Percentiles rank a stretch among this genome's conserved stretches.
These are phyloP conservation scores for Elaeis oleifera DNA, from an alignment of 202 grass and related monocot genomes.

Conservation along the genomic window DNA sequence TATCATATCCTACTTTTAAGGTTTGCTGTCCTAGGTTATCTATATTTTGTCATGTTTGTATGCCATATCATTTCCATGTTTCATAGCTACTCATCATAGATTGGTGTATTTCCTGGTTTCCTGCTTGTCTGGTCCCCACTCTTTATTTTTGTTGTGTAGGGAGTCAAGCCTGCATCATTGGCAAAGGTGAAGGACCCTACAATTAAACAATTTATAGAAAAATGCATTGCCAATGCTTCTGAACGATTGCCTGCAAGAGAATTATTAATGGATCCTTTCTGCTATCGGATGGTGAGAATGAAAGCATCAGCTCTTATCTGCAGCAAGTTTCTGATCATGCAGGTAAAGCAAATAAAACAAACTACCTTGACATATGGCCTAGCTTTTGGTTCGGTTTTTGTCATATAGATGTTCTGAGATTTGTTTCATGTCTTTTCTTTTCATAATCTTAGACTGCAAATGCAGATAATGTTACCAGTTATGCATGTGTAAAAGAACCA, in stretches of 20 bases:
- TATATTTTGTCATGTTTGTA: no score
- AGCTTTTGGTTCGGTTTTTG: neutral
- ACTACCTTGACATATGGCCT: neutral
- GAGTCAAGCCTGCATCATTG: slow-evolving; percentile 52
- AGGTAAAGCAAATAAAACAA: slow-evolving; percentile 22
- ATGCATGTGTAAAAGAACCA: slow-evolving; percentile 23
- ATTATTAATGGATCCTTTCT: slow-evolving; percentile 66
- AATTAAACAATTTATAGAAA: slow-evolving; percentile 67
- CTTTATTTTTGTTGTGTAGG: slow-evolving; percentile 22
- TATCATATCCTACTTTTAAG: no score
- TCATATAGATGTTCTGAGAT: slow-evolving; percentile 6
- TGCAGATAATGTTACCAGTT: slow-evolving; percentile 34
- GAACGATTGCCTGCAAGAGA: slow-evolving; percentile 53
- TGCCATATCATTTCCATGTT: no score
- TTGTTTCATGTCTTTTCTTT: slow-evolving; percentile 14
- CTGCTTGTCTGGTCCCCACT: no score
- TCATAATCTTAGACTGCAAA: slow-evolving; percentile 30
- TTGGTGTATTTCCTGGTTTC: no score
- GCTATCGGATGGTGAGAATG: slow-evolving; percentile 43
- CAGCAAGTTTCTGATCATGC: slow-evolving; percentile 23
- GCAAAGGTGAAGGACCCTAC: slow-evolving; percentile 54
- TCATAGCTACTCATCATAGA: no score
- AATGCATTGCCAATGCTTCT: slow-evolving; percentile 56
- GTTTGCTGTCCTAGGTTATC: no score
- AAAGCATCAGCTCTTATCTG: slow-evolving; percentile 37